Percentiles rank a stretch among this genome's conserved stretches.
Evolutionary conservation across 176 grass and related monocot genomes (phyloP).

Genomic region (Dendrocalamus sinicus): DNA sequence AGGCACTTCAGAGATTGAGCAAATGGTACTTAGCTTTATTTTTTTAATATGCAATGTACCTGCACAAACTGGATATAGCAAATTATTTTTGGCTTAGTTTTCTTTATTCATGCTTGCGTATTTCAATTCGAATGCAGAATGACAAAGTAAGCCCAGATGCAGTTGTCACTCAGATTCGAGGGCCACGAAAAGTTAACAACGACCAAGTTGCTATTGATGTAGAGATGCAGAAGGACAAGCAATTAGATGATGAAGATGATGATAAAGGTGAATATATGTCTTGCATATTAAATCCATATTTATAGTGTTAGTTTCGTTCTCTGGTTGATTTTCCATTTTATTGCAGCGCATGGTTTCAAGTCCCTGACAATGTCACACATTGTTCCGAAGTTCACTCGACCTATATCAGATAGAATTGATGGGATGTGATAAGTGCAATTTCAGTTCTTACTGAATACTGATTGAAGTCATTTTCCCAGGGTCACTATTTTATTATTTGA

Average conservation of each 20-base stretch:
- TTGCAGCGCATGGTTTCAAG: slow-evolving; percentile 98
- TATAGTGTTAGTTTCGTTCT: slow-evolving; percentile 29
- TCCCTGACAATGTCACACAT: slow-evolving; percentile 84
- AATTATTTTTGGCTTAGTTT: slow-evolving; percentile 1
- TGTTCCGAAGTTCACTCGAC: slow-evolving; percentile 89
- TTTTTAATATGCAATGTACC: slow-evolving; percentile 12
- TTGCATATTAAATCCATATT: slow-evolving; percentile 22
- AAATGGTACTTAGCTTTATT: slow-evolving; percentile 58
- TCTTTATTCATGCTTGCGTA: slow-evolving; percentile 26
- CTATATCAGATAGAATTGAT: slow-evolving; percentile 85
- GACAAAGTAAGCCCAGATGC: slow-evolving; percentile 63
- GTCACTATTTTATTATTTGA: slow-evolving; percentile 25
- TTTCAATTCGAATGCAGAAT: slow-evolving; percentile 60
- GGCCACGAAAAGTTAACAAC: slow-evolving; percentile 75
- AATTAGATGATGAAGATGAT: slow-evolving; percentile 88
- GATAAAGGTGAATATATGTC: slow-evolving; percentile 80
- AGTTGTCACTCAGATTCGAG: slow-evolving; percentile 70
- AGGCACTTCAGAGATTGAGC: slow-evolving; percentile 83
- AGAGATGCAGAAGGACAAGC: slow-evolving; percentile 62
- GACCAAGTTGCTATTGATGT: slow-evolving; percentile 94
- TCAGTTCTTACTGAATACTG: slow-evolving; percentile 38
- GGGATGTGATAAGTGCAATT: slow-evolving; percentile 79
- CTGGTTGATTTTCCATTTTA: slow-evolving; percentile 42
- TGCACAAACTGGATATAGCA: slow-evolving; percentile 20
- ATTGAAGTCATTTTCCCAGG: slow-evolving; percentile 23